Conservation (phyloP, 495 filamentous ascomycete species). For the Daldinia decipiens region DNA sequence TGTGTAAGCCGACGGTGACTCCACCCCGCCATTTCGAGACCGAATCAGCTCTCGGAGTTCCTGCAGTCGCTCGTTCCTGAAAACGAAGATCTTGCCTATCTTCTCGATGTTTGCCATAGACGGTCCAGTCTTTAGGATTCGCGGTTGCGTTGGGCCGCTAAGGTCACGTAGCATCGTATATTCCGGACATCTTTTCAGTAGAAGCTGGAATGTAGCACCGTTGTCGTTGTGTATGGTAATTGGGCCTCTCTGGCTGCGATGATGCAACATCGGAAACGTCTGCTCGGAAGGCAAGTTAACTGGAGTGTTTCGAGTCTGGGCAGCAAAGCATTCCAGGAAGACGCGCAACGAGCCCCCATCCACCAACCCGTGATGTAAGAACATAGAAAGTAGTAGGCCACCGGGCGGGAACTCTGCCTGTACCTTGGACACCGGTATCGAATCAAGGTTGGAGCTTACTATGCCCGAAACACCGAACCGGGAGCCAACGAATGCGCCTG, state of each 20-base stretch:
- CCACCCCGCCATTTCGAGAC: slow-evolving; percentile 26
- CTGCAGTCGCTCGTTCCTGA: slow-evolving; percentile 41
- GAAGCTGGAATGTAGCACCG: slow-evolving; percentile 29
- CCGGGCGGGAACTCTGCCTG: slow-evolving; percentile 47
- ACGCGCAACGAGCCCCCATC: slow-evolving; percentile 59
- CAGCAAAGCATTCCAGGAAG: slow-evolving; percentile 61
- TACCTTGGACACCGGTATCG: slow-evolving; percentile 49
- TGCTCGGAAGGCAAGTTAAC: slow-evolving; percentile 39
- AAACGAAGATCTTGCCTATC: slow-evolving; percentile 52
- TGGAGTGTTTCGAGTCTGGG: slow-evolving; percentile 39
- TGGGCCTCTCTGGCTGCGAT: slow-evolving; percentile 33
- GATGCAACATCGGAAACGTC: slow-evolving; percentile 35
- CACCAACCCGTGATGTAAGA: slow-evolving; percentile 50
- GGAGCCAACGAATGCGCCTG: slow-evolving; percentile 42
- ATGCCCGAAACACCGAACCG: slow-evolving; percentile 37
- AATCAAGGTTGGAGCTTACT: slow-evolving; percentile 30
- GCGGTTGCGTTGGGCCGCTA: slow-evolving; percentile 47
- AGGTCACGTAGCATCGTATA: slow-evolving; percentile 46
- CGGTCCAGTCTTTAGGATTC: slow-evolving; percentile 31
- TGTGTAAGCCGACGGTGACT: slow-evolving; percentile 47
- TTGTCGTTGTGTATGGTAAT: slow-evolving; percentile 29
- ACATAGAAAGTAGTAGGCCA: slow-evolving; percentile 50
- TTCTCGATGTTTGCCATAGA: slow-evolving; percentile 44
- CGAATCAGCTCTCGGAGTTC: slow-evolving; percentile 43
- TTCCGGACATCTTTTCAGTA: slow-evolving; percentile 46